Percentiles rank a stretch among this genome's conserved stretches.
Conservation (phyloP, 1,284 basidiomycete species). For the Ustilago bromivora region DNA sequence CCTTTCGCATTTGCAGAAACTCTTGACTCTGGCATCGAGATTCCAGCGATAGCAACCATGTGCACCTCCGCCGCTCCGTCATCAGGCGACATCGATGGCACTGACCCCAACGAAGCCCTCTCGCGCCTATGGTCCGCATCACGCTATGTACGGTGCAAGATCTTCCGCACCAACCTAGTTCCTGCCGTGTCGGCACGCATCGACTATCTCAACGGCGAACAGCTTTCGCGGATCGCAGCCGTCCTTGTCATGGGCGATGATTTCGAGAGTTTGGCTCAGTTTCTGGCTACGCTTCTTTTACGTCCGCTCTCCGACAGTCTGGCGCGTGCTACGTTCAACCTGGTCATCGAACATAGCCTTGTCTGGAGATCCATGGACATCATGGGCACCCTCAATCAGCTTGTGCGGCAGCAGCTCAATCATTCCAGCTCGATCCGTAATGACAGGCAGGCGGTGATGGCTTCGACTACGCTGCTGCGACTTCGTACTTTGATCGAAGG, state of each 20-base stretch:
- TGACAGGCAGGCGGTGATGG: constrained; percentile 48
- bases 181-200: constrained; percentile 39
- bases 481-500: constrained; percentile 47
- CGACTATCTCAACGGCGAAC: constrained; percentile 30
- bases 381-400: constrained; percentile 47
- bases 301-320: constrained; percentile 38
- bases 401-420: constrained; percentile 52
- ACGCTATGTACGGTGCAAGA: constrained; percentile 49
- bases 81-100: background rate
- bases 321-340: constrained; percentile 39
- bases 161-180: constrained; percentile 37
- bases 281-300: constrained; percentile 34
- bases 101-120: constrained; percentile 10
- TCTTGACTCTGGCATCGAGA: background rate
- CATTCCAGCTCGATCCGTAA: constrained; percentile 47
- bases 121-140: constrained; percentile 60
- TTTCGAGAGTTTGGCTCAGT: constrained; percentile 44
- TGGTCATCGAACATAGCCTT: constrained; percentile 42
- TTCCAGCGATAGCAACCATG: background rate
- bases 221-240: constrained; percentile 36
- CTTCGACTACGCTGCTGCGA: constrained; percentile 42
- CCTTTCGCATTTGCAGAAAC: constrained; percentile 34
- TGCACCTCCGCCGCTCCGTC: background rate
- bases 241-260: constrained; percentile 38
- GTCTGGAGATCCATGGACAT: constrained; percentile 50